Conservation (phyloP, 2,329 filamentous ascomycete genomes). For the Ophiosphaerella herpotricha region DNA sequence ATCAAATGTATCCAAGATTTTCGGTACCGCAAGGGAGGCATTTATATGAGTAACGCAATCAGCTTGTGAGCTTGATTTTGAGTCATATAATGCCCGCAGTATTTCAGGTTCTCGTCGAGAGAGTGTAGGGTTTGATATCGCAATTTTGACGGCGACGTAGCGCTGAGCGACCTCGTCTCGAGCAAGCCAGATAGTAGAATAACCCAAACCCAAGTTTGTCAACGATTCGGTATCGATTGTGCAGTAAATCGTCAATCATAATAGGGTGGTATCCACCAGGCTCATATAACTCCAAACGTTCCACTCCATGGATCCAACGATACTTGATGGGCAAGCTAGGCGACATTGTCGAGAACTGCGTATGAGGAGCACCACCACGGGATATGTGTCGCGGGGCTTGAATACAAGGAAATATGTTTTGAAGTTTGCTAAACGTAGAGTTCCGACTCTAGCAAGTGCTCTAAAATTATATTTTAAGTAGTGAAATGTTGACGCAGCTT, state of each 20-base stretch:
- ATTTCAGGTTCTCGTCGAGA: slow-evolving; percentile 12
- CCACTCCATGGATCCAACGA: slow-evolving; percentile 13
- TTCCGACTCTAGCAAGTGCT: no score
- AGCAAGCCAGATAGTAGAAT: slow-evolving; percentile 27
- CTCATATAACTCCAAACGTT: slow-evolving; percentile 15
- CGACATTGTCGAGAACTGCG: slow-evolving; percentile 7
- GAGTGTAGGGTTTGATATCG: slow-evolving; percentile 7
- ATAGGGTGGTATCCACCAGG: slow-evolving; percentile 22
- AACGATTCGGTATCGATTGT: slow-evolving; percentile 22
- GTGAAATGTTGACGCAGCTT: no score
- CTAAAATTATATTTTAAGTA: neutral
- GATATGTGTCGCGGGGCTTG: no score
- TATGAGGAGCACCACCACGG: no score
- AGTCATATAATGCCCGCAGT: slow-evolving; percentile 5
- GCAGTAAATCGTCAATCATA: slow-evolving; percentile 21
- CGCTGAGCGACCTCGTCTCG: slow-evolving; percentile 12
- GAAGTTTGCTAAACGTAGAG: no score
- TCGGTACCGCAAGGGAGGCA: slow-evolving; percentile 4
- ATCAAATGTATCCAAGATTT: slow-evolving; percentile 9
- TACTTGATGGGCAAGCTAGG: slow-evolving; percentile 11
- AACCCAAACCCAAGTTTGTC: slow-evolving; percentile 26
- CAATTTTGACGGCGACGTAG: slow-evolving; percentile 15
- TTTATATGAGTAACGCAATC: neutral
- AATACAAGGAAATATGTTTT: no score
- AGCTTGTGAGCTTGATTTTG: slow-evolving; percentile 6